Evolutionary conservation across 2,329 filamentous ascomycete genomes (phyloP), one percentile per base, ranked within the genome.

Genomic region (Fusarium solani-melongenae): DNA sequence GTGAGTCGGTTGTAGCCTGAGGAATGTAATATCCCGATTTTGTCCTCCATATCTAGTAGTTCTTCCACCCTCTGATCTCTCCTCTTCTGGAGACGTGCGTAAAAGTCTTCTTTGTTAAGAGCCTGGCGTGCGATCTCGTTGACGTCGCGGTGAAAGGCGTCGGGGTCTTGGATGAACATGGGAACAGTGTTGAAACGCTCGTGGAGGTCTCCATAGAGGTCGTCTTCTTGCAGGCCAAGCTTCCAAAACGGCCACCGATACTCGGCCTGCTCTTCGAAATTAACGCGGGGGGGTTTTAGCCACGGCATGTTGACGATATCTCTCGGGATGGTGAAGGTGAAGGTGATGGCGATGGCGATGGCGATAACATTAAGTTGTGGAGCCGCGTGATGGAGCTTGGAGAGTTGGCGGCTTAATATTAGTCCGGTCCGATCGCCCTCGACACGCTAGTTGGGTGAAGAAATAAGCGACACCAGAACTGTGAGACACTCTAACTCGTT

Each of bases 131-230:
- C 58, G 33, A 61, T 31, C 15, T 46, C 39, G 24, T 61, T 41
- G n/a, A 61, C 58, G 27, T 61, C 58, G 29, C 2, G 17, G 24
- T 49, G 58, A 4, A 61, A 61, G 14, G 58, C 58, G n/a, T 46
- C 12, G 4, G 58, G 39, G n/a, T 61, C 58, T 5, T 61, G 58
- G n/a, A 61, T 61, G 10, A 49, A 61, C 58, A 61, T 49, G n/a
- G 58, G 58, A n/a, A 20, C 41, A 2, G 58, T 61, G 29, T 61
- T 61, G 58, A 61, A 61, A 6, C 58, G 38, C 39, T 61, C 58
- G 9, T 61, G 29, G 11, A 61, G 58, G 20, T 61, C 39, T 6
- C 39, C 41, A 4, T 49, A 61, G 1, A 61, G 58, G 39, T 46
- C 58, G 15, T 31, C 39, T 8, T 61, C 27, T 3, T 61, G 2